These are phyloP conservation scores for Phaseolus lunatus DNA, from an alignment of 306 rosid species.

Conservation along the genomic window DNA sequence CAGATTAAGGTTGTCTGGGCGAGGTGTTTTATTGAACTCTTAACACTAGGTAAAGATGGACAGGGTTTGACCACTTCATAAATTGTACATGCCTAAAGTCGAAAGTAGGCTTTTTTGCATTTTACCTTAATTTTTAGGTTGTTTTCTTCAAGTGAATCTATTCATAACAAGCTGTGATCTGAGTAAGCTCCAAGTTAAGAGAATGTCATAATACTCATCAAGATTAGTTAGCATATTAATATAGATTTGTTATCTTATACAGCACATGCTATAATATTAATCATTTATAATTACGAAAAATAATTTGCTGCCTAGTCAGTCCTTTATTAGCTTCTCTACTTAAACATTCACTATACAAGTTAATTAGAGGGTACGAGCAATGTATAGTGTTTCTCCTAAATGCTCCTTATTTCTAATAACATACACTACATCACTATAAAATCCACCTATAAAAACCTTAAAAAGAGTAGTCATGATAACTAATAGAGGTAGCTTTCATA, in stretches of 20 bases:
- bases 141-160: neutral
- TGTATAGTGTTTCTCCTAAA: neutral
- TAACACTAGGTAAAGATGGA: neutral
- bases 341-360: neutral
- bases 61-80: neutral
- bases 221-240: neutral
- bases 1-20: neutral
- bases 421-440: neutral
- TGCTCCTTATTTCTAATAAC: neutral
- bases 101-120: neutral
- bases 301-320: neutral
- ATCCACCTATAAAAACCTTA: neutral
- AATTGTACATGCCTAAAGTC: neutral
- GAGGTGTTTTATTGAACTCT: neutral
- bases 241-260: neutral
- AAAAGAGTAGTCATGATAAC: too few species aligned
- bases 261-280: constrained; percentile 2
- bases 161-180: neutral
- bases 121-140: neutral
- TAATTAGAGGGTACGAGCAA: neutral
- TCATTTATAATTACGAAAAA: neutral
- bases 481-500: neutral
- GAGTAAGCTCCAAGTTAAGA: constrained; percentile 16
- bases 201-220: neutral
- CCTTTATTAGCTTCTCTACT: neutral